Conservation (phyloP, 306 rosid genomes). For the Cercis canadensis region DNA sequence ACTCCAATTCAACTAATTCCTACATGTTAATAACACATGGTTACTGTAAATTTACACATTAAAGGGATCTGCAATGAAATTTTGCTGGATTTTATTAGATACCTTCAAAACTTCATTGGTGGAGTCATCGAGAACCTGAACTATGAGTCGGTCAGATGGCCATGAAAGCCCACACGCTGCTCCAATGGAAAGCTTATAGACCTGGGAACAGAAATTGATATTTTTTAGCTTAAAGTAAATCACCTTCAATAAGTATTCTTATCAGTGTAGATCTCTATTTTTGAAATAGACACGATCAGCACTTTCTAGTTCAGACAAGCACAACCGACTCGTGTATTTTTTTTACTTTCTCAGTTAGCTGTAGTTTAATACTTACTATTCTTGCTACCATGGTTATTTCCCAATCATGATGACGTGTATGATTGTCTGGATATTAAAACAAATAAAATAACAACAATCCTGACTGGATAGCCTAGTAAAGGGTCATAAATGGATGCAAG, state of each 20-base stretch:
- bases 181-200: conserved; percentile 67
- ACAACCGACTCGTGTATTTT: conserved; percentile 18
- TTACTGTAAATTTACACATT: conserved; percentile 14
- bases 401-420: neutral
- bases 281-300: neutral
- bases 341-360: conserved; percentile 34
- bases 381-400: neutral
- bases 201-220: conserved; percentile 45
- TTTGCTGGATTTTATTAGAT: conserved; percentile 26
- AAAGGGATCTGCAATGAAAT: conserved; percentile 19
- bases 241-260: conserved; percentile 3
- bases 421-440: conserved; percentile 1
- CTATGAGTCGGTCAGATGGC: conserved; percentile 58
- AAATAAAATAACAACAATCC: conserved; percentile 30
- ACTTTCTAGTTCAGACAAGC: conserved; percentile 27
- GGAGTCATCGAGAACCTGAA: conserved; percentile 70
- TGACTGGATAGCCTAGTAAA: conserved; percentile 21
- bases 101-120: conserved; percentile 61
- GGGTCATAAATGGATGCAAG: conserved; percentile 20
- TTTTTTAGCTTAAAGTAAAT: conserved; percentile 29
- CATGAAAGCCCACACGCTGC: conserved; percentile 62
- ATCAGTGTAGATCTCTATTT: conserved; percentile 16
- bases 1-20: conserved; percentile 59
- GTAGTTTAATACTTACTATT: conserved; percentile 10
- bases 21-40: conserved; percentile 41